Percentiles rank a stretch among this genome's conserved stretches.
Evolutionary conservation across 1,284 basidiomycete species (phyloP).

Genomic region (Farysia itapuensis): DNA sequence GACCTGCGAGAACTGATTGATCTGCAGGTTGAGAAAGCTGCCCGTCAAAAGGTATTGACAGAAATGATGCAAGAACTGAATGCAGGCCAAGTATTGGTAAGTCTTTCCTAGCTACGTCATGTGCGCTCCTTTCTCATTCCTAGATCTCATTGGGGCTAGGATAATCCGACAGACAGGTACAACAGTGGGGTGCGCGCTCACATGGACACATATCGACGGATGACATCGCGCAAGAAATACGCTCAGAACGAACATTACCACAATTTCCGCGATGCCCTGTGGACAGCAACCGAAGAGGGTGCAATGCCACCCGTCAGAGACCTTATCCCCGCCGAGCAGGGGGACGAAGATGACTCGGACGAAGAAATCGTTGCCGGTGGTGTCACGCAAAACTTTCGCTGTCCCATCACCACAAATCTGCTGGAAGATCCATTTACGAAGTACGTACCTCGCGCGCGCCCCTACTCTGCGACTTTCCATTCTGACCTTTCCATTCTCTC

Average conservation of each 20-base stretch:
- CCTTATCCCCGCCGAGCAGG: constrained; percentile 30
- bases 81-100: constrained; percentile 9
- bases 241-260: constrained; percentile 30
- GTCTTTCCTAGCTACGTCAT: constrained; percentile 1
- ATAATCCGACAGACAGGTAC: constrained; percentile 16
- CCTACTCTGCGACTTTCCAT: not conserved
- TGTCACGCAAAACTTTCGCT: constrained; percentile 37
- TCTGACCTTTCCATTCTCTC: not conserved
- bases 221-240: constrained; percentile 43
- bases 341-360: constrained; percentile 29
- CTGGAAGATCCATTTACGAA: constrained; percentile 45
- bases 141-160: not conserved
- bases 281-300: constrained; percentile 38
- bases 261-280: constrained; percentile 39
- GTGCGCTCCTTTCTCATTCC: not conserved
- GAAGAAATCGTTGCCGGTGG: constrained; percentile 48
- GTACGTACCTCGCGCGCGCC: constrained; percentile 3
- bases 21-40: constrained; percentile 27
- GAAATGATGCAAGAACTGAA: constrained; percentile 25
- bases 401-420: constrained; percentile 42
- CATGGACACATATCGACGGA: constrained; percentile 21
- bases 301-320: constrained; percentile 49
- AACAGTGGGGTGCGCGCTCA: constrained; percentile 6
- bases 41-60: constrained; percentile 20
- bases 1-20: constrained; percentile 44